Evolutionary conservation across 805 yeast genomes (phyloP), one percentile per base, ranked within the genome.

Genomic region (Grigorovia transvaalensis): DNA sequence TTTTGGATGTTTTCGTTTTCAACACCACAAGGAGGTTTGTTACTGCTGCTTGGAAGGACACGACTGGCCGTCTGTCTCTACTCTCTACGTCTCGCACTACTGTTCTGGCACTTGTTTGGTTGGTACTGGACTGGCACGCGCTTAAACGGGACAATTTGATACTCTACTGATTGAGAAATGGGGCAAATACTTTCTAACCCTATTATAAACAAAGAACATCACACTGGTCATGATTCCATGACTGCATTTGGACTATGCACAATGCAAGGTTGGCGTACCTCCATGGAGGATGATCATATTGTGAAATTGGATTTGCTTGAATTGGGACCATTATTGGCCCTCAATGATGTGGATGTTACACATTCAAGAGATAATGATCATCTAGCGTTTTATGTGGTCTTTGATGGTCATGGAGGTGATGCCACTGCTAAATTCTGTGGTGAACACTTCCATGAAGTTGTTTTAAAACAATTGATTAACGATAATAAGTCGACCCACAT

Each of bases 231-330:
- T 49, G 90, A 88, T 66, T 71, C 72, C 52, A 72, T 80, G 59
- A 76, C 85, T 52, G 80, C 85, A 19, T 91, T 77, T 65, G 98
- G 96, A 43, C 74, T 91, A 51, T 87, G 96, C 30, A 82, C 91
- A 54, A 91, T 91, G 98, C 99, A 91, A 72, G 99, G 99, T n/a
- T 91, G 99, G 99, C 82, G 99, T 71, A 83, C 88, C 65, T 80
- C 86, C 55, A 91, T 91, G 99, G 99, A 91, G 68, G 99, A 91
- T 69, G 83, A 96, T 9, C 98, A 91, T 68, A 80, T 89, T 46
- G 79, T 79, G 46, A 59, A 61, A 51, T 59, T 62, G 43, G 38
- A 46, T 15, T 29, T 46, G 13, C 18, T 41, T 41, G 48, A 46
- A 46, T 18, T 30, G 9, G 19, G 45, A 19, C 29, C 44, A 20